Base-by-base conservation (phyloP, 495 filamentous ascomycete species). In the Neurospora sublineolata region DNA sequence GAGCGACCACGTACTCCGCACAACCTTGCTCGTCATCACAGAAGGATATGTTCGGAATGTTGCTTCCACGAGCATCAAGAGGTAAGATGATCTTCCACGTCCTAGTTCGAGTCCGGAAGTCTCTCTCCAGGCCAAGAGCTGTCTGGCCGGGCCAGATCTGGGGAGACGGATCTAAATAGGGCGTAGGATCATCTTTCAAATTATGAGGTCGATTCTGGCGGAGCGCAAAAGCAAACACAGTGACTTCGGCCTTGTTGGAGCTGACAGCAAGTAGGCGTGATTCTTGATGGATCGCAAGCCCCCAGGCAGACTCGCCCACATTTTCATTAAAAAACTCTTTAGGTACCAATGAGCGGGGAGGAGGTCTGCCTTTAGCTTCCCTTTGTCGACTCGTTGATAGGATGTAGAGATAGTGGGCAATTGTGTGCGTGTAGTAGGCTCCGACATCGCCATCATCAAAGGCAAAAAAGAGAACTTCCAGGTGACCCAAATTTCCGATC, bases 361-460 rank as follows among this genome's bases (percentile, higher is more conserved):
- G 37, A 14, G 64, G 64, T 67, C 37, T 67, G 44, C 39, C n/a
- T 27, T n/a, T 6, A 9, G 27, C 40, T 20, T 68, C 69, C 4
- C 18, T 23, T 3, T 71, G 67, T 11, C 58, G 71, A 36, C 10
- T 42, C n/a, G 71, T 71, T 4, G 64, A 67, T 37, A 10, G 36
- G 68, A 79, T 76, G 42, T 38, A n/a, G n/a, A n/a, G n/a, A n/a
- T n/a, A 73, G 40, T 70, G 72, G 30, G 77, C 83, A 39, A 86
- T 82, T 4, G 77, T 37, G 14, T 79, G 85, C 1, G 90, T 91
- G 73, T 91, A 89, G 79, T 94, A 97, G 5, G 88, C 93, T 41
- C 91, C 86, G 11, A 96, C 89, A 79, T 99, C 94, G 6, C 95
- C 95, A 73, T 97, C 94, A 75, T 97, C 95, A 71, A 89, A 94